Conservation (phyloP, 306 rosid genomes). For the Oemleria cerasiformis region DNA sequence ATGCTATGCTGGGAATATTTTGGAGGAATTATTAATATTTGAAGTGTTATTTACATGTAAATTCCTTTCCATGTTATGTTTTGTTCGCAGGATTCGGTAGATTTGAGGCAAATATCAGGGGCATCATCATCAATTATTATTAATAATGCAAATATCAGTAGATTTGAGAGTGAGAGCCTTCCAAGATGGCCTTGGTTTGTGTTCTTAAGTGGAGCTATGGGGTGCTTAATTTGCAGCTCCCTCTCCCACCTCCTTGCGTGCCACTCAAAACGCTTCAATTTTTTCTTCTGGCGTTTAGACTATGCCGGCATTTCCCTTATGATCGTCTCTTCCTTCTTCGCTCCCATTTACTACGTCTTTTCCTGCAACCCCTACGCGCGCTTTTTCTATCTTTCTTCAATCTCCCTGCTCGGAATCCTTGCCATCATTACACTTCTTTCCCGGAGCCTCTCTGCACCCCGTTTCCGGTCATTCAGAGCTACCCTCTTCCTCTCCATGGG, state of each 20-base stretch:
- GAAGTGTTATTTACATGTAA: too few relatives aligned
- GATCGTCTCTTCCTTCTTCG: slow-evolving; percentile 82
- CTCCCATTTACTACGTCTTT: slow-evolving; percentile 82
- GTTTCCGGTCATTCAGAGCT: slow-evolving; percentile 61
- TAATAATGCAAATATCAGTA: neutral
- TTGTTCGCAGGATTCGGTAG: too few relatives aligned
- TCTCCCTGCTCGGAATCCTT: slow-evolving; percentile 53
- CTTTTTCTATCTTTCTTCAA: slow-evolving; percentile 58
- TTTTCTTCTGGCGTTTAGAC: slow-evolving; percentile 86
- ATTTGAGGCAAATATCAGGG: too few relatives aligned
- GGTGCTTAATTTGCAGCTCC: slow-evolving; percentile 76
- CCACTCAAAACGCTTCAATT: slow-evolving; percentile 71
- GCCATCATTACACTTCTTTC: slow-evolving; percentile 69
- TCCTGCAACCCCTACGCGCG: slow-evolving; percentile 54
- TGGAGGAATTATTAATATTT: too few relatives aligned
- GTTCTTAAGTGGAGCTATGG: slow-evolving; percentile 81
- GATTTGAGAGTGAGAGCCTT: slow-evolving; percentile 10
- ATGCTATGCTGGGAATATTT: too few relatives aligned
- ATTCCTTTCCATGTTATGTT: too few relatives aligned
- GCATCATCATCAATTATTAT: slow-evolving; percentile 22
- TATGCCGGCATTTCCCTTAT: slow-evolving; percentile 86
- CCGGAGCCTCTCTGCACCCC: slow-evolving; percentile 56
- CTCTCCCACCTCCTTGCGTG: slow-evolving; percentile 83
- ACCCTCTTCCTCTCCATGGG: slow-evolving; percentile 76
- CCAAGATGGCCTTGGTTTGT: slow-evolving; percentile 90